These are phyloP conservation scores for Trichoderma sp. DNA, from an alignment of 2,329 filamentous ascomycete genomes.

Conservation along the genomic window DNA sequence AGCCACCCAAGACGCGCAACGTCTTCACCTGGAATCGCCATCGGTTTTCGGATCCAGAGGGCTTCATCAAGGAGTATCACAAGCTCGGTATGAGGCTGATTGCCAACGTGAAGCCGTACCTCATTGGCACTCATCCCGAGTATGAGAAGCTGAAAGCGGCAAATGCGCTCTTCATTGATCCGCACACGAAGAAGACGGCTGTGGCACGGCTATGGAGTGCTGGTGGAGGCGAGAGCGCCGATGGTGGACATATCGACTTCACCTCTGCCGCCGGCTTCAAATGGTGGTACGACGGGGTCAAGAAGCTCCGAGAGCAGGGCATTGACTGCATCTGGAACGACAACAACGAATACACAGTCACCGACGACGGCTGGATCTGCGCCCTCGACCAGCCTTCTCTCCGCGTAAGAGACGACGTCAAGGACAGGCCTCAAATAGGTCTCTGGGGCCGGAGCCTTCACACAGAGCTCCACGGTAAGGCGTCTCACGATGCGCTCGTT, in stretches of 20 bases:
- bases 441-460: conserved; percentile 71
- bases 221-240: conserved; percentile 68
- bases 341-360: conserved; percentile 74
- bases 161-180: conserved; percentile 66
- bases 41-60: conserved; percentile 68
- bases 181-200: conserved; percentile 53
- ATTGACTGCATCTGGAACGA: conserved; percentile 80
- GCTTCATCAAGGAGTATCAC: conserved; percentile 64
- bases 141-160: conserved; percentile 62
- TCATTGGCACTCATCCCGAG: conserved; percentile 67
- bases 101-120: conserved; percentile 74
- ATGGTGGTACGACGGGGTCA: conserved; percentile 73
- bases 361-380: conserved; percentile 66
- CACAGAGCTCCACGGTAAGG: conserved; percentile 71
- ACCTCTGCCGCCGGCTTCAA: conserved; percentile 66
- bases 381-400: conserved; percentile 52
- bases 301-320: conserved; percentile 61
- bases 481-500: conserved; percentile 67
- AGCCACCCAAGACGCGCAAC: conserved; percentile 68
- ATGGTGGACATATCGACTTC: conserved; percentile 74
- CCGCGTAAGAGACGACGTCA: conserved; percentile 41
- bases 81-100: conserved; percentile 66
- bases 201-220: conserved; percentile 71
- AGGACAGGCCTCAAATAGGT: conserved; percentile 56
- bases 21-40: conserved; percentile 68